phyloP scores from a whole-genome alignment of 805 yeast species.

The Blastobotrys mokoenaii region DNA sequence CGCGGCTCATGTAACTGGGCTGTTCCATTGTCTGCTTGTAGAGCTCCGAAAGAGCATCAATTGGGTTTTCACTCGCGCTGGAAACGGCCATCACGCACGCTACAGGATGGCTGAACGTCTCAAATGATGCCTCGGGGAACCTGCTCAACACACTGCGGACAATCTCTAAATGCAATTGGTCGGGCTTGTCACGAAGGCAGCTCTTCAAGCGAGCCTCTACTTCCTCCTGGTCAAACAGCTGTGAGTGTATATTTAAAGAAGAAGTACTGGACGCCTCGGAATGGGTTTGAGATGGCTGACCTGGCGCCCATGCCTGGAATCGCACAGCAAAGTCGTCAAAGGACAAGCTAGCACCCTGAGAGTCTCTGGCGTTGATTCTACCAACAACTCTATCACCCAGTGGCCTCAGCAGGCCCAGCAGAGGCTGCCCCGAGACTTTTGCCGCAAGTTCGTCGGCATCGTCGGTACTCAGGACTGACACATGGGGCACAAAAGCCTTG shows the following conservation, averaged over 20 bases:
- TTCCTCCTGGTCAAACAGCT: slow-evolving; percentile 31
- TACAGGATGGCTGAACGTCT: slow-evolving; percentile 81
- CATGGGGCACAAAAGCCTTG: slow-evolving; percentile 42
- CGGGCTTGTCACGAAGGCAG: background rate
- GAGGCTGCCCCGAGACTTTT: slow-evolving; percentile 23
- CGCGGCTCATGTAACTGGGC: slow-evolving; percentile 59
- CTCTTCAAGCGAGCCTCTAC: slow-evolving; percentile 22
- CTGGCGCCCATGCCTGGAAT: slow-evolving; percentile 27
- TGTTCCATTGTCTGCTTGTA: slow-evolving; percentile 37
- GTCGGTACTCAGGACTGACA: slow-evolving; percentile 41
- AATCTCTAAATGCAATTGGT: slow-evolving; percentile 7
- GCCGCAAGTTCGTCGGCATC: slow-evolving; percentile 24
- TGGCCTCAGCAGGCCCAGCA: slow-evolving; percentile 42
- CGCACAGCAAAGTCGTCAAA: slow-evolving; percentile 50
- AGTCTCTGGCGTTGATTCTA: slow-evolving; percentile 41
- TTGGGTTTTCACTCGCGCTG: slow-evolving; percentile 48
- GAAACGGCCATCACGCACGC: slow-evolving; percentile 64
- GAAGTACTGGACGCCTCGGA: too few relatives aligned
- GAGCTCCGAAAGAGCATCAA: slow-evolving; percentile 42
- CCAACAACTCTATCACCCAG: slow-evolving; percentile 48
- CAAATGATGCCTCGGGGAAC: slow-evolving; percentile 61
- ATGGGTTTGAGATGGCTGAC: too few relatives aligned
- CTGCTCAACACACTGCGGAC: slow-evolving; percentile 39
- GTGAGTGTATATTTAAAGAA: background rate
- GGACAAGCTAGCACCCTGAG: slow-evolving; percentile 40